Evolutionary conservation across 352 stramenopile species (phyloP), one percentile per base, ranked within the genome.

Genomic region (Thalassiosira exigua): DNA sequence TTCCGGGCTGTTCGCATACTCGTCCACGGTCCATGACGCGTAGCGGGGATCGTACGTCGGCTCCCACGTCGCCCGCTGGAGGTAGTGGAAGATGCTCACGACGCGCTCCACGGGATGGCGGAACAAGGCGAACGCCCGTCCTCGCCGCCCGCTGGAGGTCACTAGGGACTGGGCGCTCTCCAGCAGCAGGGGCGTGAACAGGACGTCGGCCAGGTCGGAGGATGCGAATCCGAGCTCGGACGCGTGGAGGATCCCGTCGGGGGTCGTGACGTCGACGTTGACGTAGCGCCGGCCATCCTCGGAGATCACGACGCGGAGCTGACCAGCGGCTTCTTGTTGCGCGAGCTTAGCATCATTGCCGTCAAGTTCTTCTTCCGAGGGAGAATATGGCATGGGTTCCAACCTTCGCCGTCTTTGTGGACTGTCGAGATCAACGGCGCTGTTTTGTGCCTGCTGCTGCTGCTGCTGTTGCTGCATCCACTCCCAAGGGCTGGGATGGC

Each of bases 261-360:
- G 22, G 2, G 67, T 79, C 2, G 73, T 84, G 1, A 79, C 76
- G 44, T 88, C 74, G n/a, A 88, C 69, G 39, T 88, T 88, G 21
- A 88, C 68, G 61, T 86, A 88, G 21, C 79, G 83, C 29, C 57
- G 60, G 32, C 80, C 80, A 66, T 80, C 69, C 17, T 78, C 75
- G 12, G 54, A 46, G 7, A 29, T 59, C n/a, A 84, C 75, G 0
- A 84, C 58, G n/a, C 30, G 69, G 24, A 84, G 62, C n/a, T 42
- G 21, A 29, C 53, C 27, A n/a, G n/a, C n/a, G n/a, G n/a, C n/a
- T n/a, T n/a, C n/a, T n/a, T n/a, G n/a, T 26, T 62, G 21, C 1
- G 44, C 3, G 24, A 39, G 42, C 7, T 66, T 54, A 46, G 41
- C 26, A 5, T 21, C 62, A 11, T 56, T 5, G 14, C n/a, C 29